These are phyloP conservation scores for Candida silvicultrix DNA, from an alignment of 805 yeast species.

Conservation along the genomic window DNA sequence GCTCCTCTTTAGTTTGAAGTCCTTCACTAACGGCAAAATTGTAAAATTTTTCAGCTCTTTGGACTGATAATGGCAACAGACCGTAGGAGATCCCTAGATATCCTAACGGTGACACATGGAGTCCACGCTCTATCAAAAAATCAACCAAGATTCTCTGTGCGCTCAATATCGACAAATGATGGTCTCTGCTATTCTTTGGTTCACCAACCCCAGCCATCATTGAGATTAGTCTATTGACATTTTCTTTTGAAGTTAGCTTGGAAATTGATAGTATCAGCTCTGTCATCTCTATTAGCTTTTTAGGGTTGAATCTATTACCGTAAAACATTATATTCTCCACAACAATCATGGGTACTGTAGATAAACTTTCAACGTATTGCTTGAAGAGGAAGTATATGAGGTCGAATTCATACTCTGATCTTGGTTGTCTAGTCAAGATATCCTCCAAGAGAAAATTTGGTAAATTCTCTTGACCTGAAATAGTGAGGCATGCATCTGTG, in stretches of 20 bases:
- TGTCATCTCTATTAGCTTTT: not conserved
- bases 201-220: not conserved
- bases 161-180: not conserved
- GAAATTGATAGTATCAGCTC: not conserved
- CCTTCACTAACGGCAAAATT: not conserved
- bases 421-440: constrained; percentile 28
- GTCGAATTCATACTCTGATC: constrained; percentile 11
- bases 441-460: constrained; percentile 36
- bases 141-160: not conserved
- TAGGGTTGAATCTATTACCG: not conserved
- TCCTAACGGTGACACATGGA: not conserved
- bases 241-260: not conserved
- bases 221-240: not conserved
- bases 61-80: not conserved
- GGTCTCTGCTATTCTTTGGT: not conserved
- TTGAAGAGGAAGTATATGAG: constrained; percentile 5
- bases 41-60: not conserved
- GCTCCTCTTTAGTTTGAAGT: not conserved
- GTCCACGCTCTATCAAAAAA: not conserved
- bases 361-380: no score
- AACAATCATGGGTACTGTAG: not conserved
- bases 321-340: constrained; percentile 7
- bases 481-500: constrained; percentile 26
- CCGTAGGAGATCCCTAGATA: not conserved
- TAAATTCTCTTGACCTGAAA: constrained; percentile 24